These are phyloP conservation scores for Phytophthora citrophthora DNA, from an alignment of 352 stramenopile species.

Conservation along the genomic window DNA sequence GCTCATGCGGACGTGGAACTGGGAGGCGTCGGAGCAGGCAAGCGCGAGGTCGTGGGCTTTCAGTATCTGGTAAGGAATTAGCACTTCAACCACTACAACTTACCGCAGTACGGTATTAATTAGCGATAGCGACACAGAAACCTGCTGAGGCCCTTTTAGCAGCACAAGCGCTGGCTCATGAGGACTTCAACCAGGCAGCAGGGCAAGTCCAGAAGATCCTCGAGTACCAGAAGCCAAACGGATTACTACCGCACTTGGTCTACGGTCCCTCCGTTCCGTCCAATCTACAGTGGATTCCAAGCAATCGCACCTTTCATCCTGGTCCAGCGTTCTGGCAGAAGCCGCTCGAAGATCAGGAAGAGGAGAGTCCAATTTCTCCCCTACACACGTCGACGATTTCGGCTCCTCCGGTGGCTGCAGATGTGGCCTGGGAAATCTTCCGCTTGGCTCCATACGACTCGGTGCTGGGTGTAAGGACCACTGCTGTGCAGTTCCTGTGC, in stretches of 20 bases:
- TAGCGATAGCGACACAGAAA: conserved; percentile 41
- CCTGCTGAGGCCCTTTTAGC: conserved; percentile 76
- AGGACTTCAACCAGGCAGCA: conserved; percentile 69
- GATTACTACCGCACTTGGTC: conserved; percentile 71
- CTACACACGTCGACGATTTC: conserved; percentile 65
- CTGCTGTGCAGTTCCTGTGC: conserved; percentile 78
- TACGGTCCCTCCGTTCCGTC: conserved; percentile 78
- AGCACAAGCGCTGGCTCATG: conserved; percentile 79
- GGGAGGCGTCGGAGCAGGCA: conserved; percentile 66
- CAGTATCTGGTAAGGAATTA: conserved; percentile 66
- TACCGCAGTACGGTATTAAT: no score
- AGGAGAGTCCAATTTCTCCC: background rate
- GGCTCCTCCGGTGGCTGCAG: conserved; percentile 72
- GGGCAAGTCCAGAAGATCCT: conserved; percentile 77
- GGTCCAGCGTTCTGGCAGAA: conserved; percentile 73
- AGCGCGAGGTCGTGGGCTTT: conserved; percentile 61
- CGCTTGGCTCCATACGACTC: conserved; percentile 81
- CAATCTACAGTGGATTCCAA: conserved; percentile 55
- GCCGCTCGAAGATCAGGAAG: background rate
- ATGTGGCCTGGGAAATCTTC: conserved; percentile 88
- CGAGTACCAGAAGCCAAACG: conserved; percentile 58
- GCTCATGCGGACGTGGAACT: conserved; percentile 72
- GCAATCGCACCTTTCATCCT: conserved; percentile 79
- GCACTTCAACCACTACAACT: background rate
- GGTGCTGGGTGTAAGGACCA: conserved; percentile 57